Evolutionary conservation across 495 filamentous ascomycete species (phyloP).

Genomic region (Daldinia grandis): DNA sequence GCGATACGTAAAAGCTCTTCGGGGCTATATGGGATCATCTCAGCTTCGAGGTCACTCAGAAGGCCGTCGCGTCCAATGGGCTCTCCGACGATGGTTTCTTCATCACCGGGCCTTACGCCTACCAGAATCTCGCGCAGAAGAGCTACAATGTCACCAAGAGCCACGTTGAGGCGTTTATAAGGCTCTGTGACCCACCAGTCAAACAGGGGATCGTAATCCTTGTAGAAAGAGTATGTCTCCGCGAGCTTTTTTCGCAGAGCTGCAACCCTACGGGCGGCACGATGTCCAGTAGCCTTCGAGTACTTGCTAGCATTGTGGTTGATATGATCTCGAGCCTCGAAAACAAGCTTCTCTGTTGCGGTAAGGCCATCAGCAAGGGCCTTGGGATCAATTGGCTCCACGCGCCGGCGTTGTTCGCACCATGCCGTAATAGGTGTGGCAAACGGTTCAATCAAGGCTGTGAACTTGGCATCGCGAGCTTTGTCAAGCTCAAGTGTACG

Average conservation of each 20-base stretch:
- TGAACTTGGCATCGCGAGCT: slow-evolving; percentile 46
- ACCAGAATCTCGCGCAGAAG: slow-evolving; percentile 52
- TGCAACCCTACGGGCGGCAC: slow-evolving; percentile 49
- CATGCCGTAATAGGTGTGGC: slow-evolving; percentile 45
- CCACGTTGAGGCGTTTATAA: slow-evolving; percentile 44
- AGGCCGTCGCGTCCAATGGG: slow-evolving; percentile 58
- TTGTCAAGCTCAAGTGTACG: slow-evolving; percentile 50
- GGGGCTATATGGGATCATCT: slow-evolving; percentile 59
- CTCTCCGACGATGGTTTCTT: slow-evolving; percentile 59
- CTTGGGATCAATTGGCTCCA: slow-evolving; percentile 48
- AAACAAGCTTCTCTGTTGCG: slow-evolving; percentile 37
- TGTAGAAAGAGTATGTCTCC: slow-evolving; percentile 56
- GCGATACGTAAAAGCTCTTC: slow-evolving; percentile 61
- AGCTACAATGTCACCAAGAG: slow-evolving; percentile 39
- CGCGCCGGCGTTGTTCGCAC: slow-evolving; percentile 51
- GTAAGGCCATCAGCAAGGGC: slow-evolving; percentile 47
- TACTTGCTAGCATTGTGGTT: slow-evolving; percentile 39
- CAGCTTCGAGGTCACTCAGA: slow-evolving; percentile 50
- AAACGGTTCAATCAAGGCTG: slow-evolving; percentile 51
- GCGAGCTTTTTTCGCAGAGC: slow-evolving; percentile 48
- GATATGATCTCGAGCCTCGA: slow-evolving; percentile 35
- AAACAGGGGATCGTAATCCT: slow-evolving; percentile 58
- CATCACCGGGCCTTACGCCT: slow-evolving; percentile 49
- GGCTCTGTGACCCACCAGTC: slow-evolving; percentile 60
- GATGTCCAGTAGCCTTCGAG: slow-evolving; percentile 53